Base-by-base conservation (phyloP, 148 eudicot genomes). In the Salicornia ramosissima region DNA sequence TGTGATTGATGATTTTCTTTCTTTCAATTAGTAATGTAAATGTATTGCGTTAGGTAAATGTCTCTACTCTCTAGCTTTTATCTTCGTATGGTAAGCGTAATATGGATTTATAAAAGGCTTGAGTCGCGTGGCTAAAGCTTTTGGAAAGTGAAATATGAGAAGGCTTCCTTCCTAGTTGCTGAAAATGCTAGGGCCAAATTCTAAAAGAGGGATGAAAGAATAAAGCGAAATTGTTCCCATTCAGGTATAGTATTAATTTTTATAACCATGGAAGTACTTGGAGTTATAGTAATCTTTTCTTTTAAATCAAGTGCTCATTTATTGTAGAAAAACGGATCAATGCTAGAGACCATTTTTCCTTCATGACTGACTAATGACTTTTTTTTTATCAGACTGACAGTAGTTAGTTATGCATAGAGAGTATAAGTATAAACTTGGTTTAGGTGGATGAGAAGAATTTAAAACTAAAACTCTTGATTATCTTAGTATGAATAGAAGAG, bases 101-200 rank as follows among this genome's bases (percentile, higher is more conserved):
- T 12, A 12, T 49, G 28, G 19, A 51, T 64, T 8, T 31, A 51
- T 24, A 33, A 54, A 50, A 34, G 77, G 13, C 36, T 45, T 49
- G 29, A 36, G 40, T 36, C 8, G 40, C 4, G 4, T 36, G 40
- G 26, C 26, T 19, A 10, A 53, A 29, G 45, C 28, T 50, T 67
- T 52, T 39, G 54, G 26, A 6, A 19, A 39, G 52, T 10, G 46
- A 15, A 15, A 19, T 47, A 46, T 45, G 7, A 13, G 21, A 67
- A 67, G 19, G 58, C 58, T 50, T 66, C 24, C 13, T 10, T 65
- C 25, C 28, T 36, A 67, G 45, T 67, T 40, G 42, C n/a, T 18
- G 43, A 67, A n/a, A n/a, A 33, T 10, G 28, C 39, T 31, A 31
- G 42, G 45, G 1, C 31, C 2, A 4, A 18, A 5, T 28, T 26